Base-by-base conservation (phyloP, 768 basidiomycete species). In the Xanthoconium purpureum region DNA sequence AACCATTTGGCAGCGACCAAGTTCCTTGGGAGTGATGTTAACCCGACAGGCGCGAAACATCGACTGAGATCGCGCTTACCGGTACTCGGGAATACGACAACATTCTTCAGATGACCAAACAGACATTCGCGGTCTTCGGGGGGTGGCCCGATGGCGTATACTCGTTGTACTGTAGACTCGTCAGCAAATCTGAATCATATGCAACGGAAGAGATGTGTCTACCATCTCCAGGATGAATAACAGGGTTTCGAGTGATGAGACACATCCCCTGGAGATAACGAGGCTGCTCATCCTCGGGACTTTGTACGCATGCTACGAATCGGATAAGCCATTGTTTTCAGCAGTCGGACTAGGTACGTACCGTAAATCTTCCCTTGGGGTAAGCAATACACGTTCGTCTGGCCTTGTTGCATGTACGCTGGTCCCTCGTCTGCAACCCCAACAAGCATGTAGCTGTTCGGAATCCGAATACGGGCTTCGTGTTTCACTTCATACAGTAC, bases 391-490 rank as follows among this genome's bases (percentile, higher is more conserved):
- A 88, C 79, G 58, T 87, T 78, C 37, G 78, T 64, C 50, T 71
- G 64, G 1, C 84, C 84, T n/a, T 68, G 72, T 9, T 67, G 51
- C 42, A 65, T 66, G 58, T 89, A 89, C 0, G 84, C 82, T 0
- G 85, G 83, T 0, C 89, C 89, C 70, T 93, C 89, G 62, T 94
- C 92, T 4, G 89, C 87, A 10, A 94, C 80, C 1, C 93, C 92
- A 12, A 92, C 88, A 1, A 94, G 77, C 29, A 84, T 76, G 56
- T 83, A 83, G 57, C 84, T 85, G 1, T 83, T 73, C 0, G 85
- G 85, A 11, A 94, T 79, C 5, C 78, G 82, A 29, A 94, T 88
- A 10, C 89, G 78, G 0, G 91, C 91, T 38, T 78, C 74, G 61
- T 89, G 83, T 62, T 93, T 93, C 63, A 94, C 82, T 40, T 83